Conservation (phyloP, 2,329 filamentous ascomycete species). For the Whalleya microplaca region DNA sequence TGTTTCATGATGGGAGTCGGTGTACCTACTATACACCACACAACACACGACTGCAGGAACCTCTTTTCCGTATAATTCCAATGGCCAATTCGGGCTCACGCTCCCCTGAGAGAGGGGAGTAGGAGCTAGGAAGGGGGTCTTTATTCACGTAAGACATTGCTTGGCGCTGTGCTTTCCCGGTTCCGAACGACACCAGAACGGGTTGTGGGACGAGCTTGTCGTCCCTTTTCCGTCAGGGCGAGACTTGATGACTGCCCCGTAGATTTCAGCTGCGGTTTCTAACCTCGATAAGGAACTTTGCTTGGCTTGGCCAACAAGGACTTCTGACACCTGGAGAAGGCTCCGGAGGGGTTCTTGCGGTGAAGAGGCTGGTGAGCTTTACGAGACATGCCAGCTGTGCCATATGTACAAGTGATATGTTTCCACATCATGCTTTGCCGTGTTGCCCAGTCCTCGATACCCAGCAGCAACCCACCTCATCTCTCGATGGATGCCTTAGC, state of each 20-base stretch:
- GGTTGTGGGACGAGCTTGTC: neutral
- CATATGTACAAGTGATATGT: neutral
- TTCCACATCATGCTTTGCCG: neutral
- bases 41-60: neutral
- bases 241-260: neutral
- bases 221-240: neutral
- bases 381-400: neutral
- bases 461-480: neutral
- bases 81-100: neutral
- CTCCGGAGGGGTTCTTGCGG: neutral
- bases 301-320: neutral
- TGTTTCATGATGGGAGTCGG: neutral
- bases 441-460: neutral
- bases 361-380: neutral
- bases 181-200: neutral
- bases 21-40: neutral
- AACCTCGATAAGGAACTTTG: neutral
- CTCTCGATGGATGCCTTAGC: neutral
- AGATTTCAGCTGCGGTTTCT: neutral
- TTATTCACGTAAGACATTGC: neutral
- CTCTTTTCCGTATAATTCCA: neutral
- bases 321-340: neutral
- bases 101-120: neutral
- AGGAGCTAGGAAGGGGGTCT: neutral
- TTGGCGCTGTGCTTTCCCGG: slow-evolving; percentile 7